A percentile compares a stretch with the other conserved stretches of the same genome.
phyloP scores from a whole-genome alignment of 176 grass and related monocot genomes.

The Aegilops speltoides region DNA sequence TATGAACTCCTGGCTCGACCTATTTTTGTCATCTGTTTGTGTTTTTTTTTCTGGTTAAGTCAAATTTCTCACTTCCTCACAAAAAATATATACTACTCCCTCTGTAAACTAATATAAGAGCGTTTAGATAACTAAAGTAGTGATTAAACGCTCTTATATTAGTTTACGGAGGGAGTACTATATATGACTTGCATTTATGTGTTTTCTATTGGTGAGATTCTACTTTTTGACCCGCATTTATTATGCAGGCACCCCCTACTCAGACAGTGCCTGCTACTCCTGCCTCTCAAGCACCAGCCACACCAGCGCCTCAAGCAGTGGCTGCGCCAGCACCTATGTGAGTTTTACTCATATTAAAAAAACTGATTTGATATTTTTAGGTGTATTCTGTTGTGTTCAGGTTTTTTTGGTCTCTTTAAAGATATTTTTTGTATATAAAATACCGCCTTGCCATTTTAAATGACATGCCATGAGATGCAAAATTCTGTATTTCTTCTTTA shows the following conservation, averaged over 20 bases:
- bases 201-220: background rate
- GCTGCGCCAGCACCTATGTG: constrained; percentile 44
- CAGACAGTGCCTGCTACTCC: constrained; percentile 49
- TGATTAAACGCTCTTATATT: too few species aligned
- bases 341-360: constrained; percentile 25
- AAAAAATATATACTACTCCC: background rate
- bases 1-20: background rate
- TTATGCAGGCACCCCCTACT: constrained; percentile 52
- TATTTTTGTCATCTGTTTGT: background rate
- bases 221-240: constrained; percentile 17
- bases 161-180: too few species aligned
- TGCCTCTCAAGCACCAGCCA: constrained; percentile 47
- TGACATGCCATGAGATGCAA: background rate
- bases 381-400: background rate
- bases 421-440: background rate
- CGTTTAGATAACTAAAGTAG: too few species aligned
- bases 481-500: background rate
- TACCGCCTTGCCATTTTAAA: background rate
- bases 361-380: background rate
- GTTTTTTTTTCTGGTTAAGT: background rate
- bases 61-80: background rate
- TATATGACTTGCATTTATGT: too few species aligned
- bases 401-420: background rate
- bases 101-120: too few species aligned
- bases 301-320: constrained; percentile 49